A percentile compares a stretch with the other conserved stretches of the same genome.
Conservation (phyloP, 1,284 basidiomycete genomes). For the Termitomyces sp. region DNA sequence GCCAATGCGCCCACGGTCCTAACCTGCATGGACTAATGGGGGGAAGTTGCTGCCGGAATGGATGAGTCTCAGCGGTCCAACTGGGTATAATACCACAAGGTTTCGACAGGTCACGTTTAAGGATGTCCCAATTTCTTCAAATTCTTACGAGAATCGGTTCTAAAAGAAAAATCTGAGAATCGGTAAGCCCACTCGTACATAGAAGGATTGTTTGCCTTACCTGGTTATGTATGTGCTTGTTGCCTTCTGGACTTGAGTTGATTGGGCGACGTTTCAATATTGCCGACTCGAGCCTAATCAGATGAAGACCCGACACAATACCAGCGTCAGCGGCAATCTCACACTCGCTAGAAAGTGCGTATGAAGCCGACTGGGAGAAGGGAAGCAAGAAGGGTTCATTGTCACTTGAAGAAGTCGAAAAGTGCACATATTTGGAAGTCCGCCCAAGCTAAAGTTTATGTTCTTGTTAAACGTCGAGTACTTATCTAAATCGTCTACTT, state of each 20-base stretch:
- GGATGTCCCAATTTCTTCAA: not conserved
- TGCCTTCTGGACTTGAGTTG: not conserved
- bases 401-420: not conserved
- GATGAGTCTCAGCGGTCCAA: conserved; percentile 10
- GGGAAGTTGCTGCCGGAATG: conserved; percentile 6
- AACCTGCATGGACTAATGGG: not conserved
- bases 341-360: not conserved
- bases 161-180: not conserved
- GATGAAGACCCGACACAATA: not conserved
- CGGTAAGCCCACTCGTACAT: not conserved
- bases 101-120: conserved; percentile 5
- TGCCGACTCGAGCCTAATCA: not conserved
- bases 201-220: not conserved
- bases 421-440: not conserved
- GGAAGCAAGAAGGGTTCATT: not conserved
- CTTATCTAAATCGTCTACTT: too few relatives aligned
- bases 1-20: not conserved
- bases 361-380: not conserved
- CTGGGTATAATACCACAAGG: conserved; percentile 5
- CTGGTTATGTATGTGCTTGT: not conserved
- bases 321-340: not conserved
- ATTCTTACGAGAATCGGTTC: not conserved
- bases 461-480: too few relatives aligned
- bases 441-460: not conserved
- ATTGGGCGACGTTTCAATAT: not conserved